phyloP scores from a whole-genome alignment of 768 basidiomycete genomes.

The Tubosaeta sp. region DNA sequence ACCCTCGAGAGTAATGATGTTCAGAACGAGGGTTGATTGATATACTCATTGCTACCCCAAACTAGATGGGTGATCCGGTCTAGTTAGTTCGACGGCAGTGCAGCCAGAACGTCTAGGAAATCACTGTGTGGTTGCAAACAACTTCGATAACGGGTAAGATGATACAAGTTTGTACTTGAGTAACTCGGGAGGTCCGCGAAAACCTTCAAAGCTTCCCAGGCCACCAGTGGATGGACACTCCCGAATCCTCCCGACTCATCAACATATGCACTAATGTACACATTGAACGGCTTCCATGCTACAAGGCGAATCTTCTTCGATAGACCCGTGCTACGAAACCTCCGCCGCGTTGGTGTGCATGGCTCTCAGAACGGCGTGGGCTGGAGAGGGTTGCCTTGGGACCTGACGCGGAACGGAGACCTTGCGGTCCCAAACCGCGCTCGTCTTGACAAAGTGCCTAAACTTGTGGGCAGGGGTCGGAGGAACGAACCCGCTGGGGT shows the following conservation, averaged over 20 bases:
- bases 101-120: too few relatives aligned
- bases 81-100: too few relatives aligned
- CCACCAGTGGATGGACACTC: not conserved
- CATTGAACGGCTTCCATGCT: constrained; percentile 9
- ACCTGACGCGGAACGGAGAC: constrained; percentile 8
- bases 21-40: too few relatives aligned
- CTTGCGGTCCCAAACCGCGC: constrained; percentile 17
- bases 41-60: too few relatives aligned
- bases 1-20: too few relatives aligned
- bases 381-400: constrained; percentile 9
- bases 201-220: not conserved
- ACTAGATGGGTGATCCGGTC: too few relatives aligned
- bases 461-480: constrained; percentile 40
- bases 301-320: constrained; percentile 4
- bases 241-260: not conserved
- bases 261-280: constrained; percentile 18
- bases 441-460: constrained; percentile 14
- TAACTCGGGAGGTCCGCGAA: not conserved
- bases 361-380: constrained; percentile 16
- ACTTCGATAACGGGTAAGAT: not conserved
- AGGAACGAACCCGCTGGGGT: constrained; percentile 42
- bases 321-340: constrained; percentile 13
- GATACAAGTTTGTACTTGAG: not conserved
- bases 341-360: constrained; percentile 15
- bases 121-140: too few relatives aligned